These are phyloP conservation scores for Prunus padus DNA, from an alignment of 306 rosid species.

Conservation along the genomic window DNA sequence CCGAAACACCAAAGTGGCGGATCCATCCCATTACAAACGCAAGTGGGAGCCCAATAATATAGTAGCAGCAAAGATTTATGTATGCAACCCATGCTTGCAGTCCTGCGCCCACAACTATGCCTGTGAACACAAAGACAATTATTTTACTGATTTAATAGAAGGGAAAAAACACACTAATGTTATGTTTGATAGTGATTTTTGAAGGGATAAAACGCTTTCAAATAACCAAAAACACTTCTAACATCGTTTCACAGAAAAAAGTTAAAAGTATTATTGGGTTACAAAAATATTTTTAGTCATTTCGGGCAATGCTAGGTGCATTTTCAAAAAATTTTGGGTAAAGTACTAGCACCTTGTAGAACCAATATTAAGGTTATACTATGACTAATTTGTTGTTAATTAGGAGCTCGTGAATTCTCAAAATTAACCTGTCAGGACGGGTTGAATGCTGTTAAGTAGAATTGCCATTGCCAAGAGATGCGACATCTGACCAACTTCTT, in stretches of 20 bases:
- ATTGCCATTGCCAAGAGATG: conserved; percentile 48
- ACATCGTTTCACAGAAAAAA: no score
- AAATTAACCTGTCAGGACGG: conserved; percentile 54
- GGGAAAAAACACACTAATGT: neutral
- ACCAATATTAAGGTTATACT: no score
- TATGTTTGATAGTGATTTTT: no score
- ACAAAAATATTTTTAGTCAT: no score
- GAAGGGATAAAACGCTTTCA: no score
- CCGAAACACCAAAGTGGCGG: conserved; percentile 9
- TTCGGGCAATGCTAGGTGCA: no score
- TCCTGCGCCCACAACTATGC: conserved; percentile 21
- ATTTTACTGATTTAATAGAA: neutral
- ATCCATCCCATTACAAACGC: conserved; percentile 12
- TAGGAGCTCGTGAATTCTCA: neutral
- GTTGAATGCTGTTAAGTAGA: conserved; percentile 69
- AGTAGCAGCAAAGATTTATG: conserved; percentile 27
- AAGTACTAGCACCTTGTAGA: no score
- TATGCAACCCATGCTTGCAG: conserved; percentile 33
- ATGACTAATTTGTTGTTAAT: neutral
- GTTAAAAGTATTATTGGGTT: no score
- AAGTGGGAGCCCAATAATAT: conserved; percentile 23
- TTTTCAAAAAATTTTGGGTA: no score
- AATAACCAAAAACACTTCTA: no score
- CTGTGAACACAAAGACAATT: neutral
- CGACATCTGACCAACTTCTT: conserved; percentile 44